These are phyloP conservation scores for Beauveria pseudobassiana DNA, from an alignment of 2,329 filamentous ascomycete genomes.

Conservation along the genomic window DNA sequence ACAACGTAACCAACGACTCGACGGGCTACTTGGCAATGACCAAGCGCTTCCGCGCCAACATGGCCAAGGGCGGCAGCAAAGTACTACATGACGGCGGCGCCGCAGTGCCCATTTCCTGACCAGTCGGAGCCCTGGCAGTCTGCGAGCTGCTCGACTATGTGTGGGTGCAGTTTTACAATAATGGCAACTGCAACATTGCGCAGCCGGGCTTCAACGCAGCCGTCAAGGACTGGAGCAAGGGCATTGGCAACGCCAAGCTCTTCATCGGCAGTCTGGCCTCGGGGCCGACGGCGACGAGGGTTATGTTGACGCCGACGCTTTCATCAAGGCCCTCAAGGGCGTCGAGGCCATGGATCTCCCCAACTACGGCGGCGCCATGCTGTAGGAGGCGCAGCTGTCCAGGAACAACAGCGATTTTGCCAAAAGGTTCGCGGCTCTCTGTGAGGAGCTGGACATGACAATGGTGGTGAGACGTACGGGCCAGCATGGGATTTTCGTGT, in stretches of 20 bases:
- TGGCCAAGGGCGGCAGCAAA: constrained; percentile 42
- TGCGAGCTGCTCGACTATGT: constrained; percentile 44
- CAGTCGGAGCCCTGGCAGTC: constrained; percentile 30
- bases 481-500: background rate
- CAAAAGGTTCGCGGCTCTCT: constrained; percentile 12
- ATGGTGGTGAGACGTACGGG: background rate
- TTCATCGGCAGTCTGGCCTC: constrained; percentile 51
- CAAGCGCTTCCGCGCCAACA: constrained; percentile 43
- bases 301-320: constrained; percentile 37
- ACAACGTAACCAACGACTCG: constrained; percentile 52
- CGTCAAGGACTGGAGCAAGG: constrained; percentile 58
- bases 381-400: constrained; percentile 57
- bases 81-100: constrained; percentile 55
- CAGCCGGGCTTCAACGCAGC: constrained; percentile 49
- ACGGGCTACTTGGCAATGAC: constrained; percentile 55
- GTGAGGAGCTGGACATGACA: background rate
- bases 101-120: constrained; percentile 60
- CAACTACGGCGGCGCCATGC: constrained; percentile 59
- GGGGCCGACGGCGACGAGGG: constrained; percentile 41
- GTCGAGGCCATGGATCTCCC: constrained; percentile 42
- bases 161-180: constrained; percentile 60
- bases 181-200: constrained; percentile 47
- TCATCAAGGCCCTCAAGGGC: constrained; percentile 38
- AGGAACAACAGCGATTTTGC: constrained; percentile 41
- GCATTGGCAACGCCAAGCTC: constrained; percentile 51